Evolutionary conservation across 2,329 filamentous ascomycete genomes (phyloP), one percentile per base, ranked within the genome.

Genomic region (Trichoderma brevicompactum): DNA sequence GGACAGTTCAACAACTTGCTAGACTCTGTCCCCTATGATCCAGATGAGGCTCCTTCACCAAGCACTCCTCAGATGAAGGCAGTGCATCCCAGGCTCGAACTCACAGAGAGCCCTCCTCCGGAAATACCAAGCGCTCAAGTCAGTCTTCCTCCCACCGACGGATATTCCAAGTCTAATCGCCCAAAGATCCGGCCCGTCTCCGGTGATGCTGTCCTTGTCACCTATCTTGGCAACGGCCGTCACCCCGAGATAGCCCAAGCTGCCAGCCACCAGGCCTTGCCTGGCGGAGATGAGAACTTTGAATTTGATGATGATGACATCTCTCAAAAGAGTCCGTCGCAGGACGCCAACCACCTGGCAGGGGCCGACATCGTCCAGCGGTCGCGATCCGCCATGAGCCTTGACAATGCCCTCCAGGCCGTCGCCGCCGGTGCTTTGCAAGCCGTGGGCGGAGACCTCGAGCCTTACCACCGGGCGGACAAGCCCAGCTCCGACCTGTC

Each of bases 181-280:
- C 79, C 74, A 72, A 87, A 86, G 83, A 78, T 82, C 68, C 80
- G 77, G 69, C 80, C 84, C 48, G 86, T 79, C 71, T 85, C 85
- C 73, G 86, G 85, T 71, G 87, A 91, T 83, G 85, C 82, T 70
- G 87, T 92, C 69, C 82, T 94, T 75, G 83, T 94, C 68, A 78
- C 80, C 65, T 81, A 83, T 75, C 83, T 94, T 79, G 85, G 80
- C 70, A 85, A 81, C 73, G 86, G 87, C 72, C 87, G 87, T 72
- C 81, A 81, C 69, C 87, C 85, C 58, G 88, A 92, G 58, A 84
- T 92, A 72, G 88, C 88, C 65, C 79, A 78, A 69, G 74, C 78
- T 72, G 89, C 86, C 65, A 84, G 82, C 68, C 78, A 79, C 68
- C 74, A 82, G 69, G 81, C 85, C 23, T 79, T 91, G 54, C 80